These are phyloP conservation scores for Penicillium vulpinum DNA, from an alignment of 2,329 filamentous ascomycete species.

Conservation along the genomic window DNA sequence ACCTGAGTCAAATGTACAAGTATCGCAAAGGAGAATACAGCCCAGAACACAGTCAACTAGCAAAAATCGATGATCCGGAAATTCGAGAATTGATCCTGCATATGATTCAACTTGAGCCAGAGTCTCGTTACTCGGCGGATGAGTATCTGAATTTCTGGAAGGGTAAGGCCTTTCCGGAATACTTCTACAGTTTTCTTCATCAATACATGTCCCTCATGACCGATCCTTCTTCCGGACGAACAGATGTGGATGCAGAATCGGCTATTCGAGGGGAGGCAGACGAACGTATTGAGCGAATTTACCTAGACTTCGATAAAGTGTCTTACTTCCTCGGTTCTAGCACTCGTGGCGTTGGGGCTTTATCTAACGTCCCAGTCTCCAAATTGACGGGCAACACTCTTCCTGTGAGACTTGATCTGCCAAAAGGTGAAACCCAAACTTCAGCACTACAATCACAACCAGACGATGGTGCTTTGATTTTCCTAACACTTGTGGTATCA, in stretches of 20 bases:
- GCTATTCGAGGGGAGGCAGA: conserved; percentile 83
- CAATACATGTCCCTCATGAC: conserved; percentile 97
- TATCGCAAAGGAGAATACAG: conserved; percentile 93
- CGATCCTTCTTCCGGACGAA: conserved; percentile 78
- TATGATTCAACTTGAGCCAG: conserved; percentile 94
- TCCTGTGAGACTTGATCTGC: conserved; percentile 81
- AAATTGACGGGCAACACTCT: conserved; percentile 46
- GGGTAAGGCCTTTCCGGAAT: conserved; percentile 86
- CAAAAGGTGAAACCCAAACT: conserved; percentile 74
- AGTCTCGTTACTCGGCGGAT: conserved; percentile 87
- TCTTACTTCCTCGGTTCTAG: conserved; percentile 86
- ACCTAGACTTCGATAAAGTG: conserved; percentile 95
- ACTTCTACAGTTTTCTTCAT: conserved; percentile 96
- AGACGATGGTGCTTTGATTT: conserved; percentile 90
- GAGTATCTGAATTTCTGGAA: conserved; percentile 93
- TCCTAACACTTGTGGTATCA: conserved; percentile 83
- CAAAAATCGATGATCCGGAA: conserved; percentile 82
- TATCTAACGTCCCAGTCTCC: conserved; percentile 33
- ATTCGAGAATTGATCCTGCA: conserved; percentile 86
- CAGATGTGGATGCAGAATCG: conserved; percentile 64
- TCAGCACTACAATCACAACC: conserved; percentile 61
- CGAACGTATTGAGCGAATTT: conserved; percentile 90
- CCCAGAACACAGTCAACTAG: conserved; percentile 75
- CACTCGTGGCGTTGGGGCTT: conserved; percentile 47
- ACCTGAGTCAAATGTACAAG: conserved; percentile 91